A percentile compares a stretch with the other conserved stretches of the same genome.
Conservation (phyloP, 345 rosid species). For the Ceriops decandra region DNA sequence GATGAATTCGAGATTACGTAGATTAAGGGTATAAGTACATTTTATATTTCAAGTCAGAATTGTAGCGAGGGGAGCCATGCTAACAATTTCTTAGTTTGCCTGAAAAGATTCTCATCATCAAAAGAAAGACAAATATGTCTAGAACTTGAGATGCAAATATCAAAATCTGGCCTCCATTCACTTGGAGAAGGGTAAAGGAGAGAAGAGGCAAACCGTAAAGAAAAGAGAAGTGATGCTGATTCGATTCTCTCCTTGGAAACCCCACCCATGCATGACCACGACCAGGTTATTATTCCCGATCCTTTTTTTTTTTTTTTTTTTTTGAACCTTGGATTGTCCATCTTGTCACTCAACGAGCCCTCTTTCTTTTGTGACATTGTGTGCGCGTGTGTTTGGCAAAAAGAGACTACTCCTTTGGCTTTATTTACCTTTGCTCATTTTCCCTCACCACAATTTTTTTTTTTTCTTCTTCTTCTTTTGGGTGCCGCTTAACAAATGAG, state of each 20-base stretch:
- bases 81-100: too few species aligned
- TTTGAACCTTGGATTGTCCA: too few species aligned
- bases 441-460: background rate
- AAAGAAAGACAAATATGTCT: background rate
- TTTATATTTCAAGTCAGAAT: too few species aligned
- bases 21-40: too few species aligned
- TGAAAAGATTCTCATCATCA: background rate
- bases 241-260: constrained; percentile 46
- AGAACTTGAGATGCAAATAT: background rate
- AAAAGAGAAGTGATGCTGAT: constrained; percentile 36
- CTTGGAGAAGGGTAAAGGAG: constrained; percentile 52
- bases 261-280: constrained; percentile 51
- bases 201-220: constrained; percentile 46
- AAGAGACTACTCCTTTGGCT: background rate
- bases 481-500: too few species aligned
- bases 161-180: constrained; percentile 46
- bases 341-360: background rate
- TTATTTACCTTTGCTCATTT: background rate
- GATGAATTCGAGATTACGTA: too few species aligned
- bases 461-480: background rate
- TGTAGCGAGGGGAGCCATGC: too few species aligned
- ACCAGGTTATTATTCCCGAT: constrained; percentile 20
- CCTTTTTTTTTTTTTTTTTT: background rate
- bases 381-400: constrained; percentile 3
- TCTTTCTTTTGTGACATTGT: background rate